Base-by-base conservation (phyloP, 768 basidiomycete species). In the Kwoniella shandongensis region DNA sequence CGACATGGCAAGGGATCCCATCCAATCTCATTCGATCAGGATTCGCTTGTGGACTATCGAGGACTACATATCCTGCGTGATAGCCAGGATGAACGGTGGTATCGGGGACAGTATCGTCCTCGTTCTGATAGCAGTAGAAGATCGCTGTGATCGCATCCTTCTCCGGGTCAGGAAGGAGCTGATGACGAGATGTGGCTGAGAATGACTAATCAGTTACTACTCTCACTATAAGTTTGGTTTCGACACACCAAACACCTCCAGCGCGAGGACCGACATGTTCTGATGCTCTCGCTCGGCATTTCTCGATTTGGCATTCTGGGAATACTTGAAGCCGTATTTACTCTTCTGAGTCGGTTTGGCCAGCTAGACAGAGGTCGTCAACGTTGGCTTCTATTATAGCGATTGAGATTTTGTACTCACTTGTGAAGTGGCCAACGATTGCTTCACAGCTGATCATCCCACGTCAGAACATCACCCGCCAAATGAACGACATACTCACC, bases 231-330 rank as follows among this genome's bases (percentile, higher is more conserved):
- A 30, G 26, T n/a, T n/a, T n/a, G 40, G 8, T 5, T 15, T 23
- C 6, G 3, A 70, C 84, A 54, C 54, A 89, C 93, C 88, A 65
- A 93, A 90, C 1, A 92, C 77, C 74, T 99, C 96, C 40, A 97
- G 71, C 1, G 88, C 85, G 36, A 97, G 75, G 7, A 90, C 78
- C 0, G 86, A 83, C 88, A 97, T 89, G 62, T 81, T 80, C 61
- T 87, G 84, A 53, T 80, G 83, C 70, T 84, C 85, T 23, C 90
- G 82, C 36, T 77, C 78, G 26, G 73, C 75, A 1, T 70, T 70
- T 26, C 66, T 79, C 1, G 78, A 75, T 44, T 78, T 79, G 22
- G 74, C 79, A 26, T 75, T 75, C 1, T 83, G 83, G 1, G 84
- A 83, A 25, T 81, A 81, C 61, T 85, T 84, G 70, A 86, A 78